Percentiles rank a stretch among this genome's conserved stretches.
phyloP scores from a whole-genome alignment of 805 yeast genomes.

The Barnettozyma sp. region DNA sequence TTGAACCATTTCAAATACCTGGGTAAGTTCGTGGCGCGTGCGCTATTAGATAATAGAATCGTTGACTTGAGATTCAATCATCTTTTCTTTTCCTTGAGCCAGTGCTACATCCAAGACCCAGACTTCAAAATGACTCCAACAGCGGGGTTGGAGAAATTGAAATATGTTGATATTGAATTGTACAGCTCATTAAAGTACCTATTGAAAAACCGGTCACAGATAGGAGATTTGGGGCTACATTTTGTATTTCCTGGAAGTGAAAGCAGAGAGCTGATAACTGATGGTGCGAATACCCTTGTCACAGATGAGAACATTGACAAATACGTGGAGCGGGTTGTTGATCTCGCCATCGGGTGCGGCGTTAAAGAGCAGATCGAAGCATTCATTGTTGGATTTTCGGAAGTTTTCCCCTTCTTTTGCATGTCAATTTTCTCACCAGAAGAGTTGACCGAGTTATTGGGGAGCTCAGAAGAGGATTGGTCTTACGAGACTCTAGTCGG shows the following conservation, averaged over 20 bases:
- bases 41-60: conserved; percentile 80
- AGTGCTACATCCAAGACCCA: conserved; percentile 26
- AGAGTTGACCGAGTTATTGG: conserved; percentile 69
- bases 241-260: conserved; percentile 77
- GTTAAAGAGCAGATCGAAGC: conserved; percentile 55
- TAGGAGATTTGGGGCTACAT: conserved; percentile 51
- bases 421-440: conserved; percentile 62
- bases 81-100: conserved; percentile 57
- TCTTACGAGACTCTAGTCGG: conserved; percentile 49
- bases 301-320: conserved; percentile 45
- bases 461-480: conserved; percentile 87
- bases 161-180: conserved; percentile 49
- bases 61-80: conserved; percentile 76
- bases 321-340: conserved; percentile 52
- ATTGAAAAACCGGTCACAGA: conserved; percentile 32
- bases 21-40: conserved; percentile 83
- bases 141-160: conserved; percentile 27
- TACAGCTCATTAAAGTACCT: conserved; percentile 52
- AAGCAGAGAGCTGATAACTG: conserved; percentile 45
- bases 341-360: conserved; percentile 56
- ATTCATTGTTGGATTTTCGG: conserved; percentile 74
- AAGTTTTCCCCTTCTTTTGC: conserved; percentile 73
- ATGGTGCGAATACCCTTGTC: conserved; percentile 49
- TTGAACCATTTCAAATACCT: conserved; percentile 53
- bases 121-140: conserved; percentile 6